Evolutionary conservation across 352 stramenopile species (phyloP).

Genomic region (Peronospora farinosa): DNA sequence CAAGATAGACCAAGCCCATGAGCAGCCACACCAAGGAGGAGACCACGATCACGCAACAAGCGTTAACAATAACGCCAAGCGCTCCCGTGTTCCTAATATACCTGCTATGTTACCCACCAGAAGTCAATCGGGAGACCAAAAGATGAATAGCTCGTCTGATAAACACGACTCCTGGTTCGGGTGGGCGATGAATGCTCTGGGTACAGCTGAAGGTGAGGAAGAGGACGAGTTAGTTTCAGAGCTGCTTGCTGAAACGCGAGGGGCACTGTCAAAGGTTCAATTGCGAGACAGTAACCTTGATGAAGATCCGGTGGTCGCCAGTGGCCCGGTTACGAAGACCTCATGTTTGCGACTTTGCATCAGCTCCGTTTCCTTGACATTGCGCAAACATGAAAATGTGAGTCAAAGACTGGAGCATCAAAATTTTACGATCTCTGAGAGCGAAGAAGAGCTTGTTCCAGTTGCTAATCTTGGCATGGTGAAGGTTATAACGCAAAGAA

Average conservation of each 20-base stretch:
- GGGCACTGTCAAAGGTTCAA: conserved; percentile 34
- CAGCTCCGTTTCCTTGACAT: conserved; percentile 47
- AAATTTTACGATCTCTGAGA: conserved; percentile 16
- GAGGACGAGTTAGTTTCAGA: conserved; percentile 66
- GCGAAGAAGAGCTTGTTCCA: conserved; percentile 54
- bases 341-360: conserved; percentile 56
- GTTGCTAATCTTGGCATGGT: conserved; percentile 82
- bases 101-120: neutral
- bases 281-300: conserved; percentile 13
- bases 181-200: conserved; percentile 64
- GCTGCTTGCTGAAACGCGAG: conserved; percentile 60
- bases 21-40: neutral
- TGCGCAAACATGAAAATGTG: conserved; percentile 48
- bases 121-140: conserved; percentile 1
- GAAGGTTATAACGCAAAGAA: conserved; percentile 40
- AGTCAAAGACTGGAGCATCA: conserved; percentile 7
- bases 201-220: conserved; percentile 40
- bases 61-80: neutral
- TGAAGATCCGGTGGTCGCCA: conserved; percentile 7
- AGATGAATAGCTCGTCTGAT: conserved; percentile 5
- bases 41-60: neutral
- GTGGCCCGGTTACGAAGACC: conserved; percentile 23
- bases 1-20: conserved; percentile 23
- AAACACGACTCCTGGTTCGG: conserved; percentile 49
- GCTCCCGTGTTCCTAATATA: neutral